Evolutionary conservation across 345 rosid species (phyloP), one percentile per base, ranked within the genome.

Genomic region (Combretum micranthum): DNA sequence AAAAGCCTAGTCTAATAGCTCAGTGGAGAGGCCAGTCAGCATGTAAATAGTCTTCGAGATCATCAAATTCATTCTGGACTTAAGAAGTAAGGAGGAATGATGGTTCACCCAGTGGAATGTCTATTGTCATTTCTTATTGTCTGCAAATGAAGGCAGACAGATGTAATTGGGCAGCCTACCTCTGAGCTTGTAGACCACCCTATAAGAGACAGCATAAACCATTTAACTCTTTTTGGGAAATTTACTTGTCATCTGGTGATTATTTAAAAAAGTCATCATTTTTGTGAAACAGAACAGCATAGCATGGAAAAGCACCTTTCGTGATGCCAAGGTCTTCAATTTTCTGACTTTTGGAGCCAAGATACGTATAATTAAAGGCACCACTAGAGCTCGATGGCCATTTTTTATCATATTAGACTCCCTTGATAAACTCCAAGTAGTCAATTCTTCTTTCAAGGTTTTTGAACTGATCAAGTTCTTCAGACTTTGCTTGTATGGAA

Each of bases 321-420:
- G 82, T 53, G 98, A 81, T 57, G 90, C 95, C 47, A 77, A 83
- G 15, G 61, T 80, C 80, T 83, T 89, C 69, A 84, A 69, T 60
- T 82, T 93, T 72, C 96, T 83, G 61, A 89, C 85, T 85, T 86
- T 89, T 59, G 97, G 94, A 74, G 81, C 74, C 70, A 89, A 76
- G 66, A 89, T 70, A 39, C 79, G 83, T 48, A 89, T 65, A 65
- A 82, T 84, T 50, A 83, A 45, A 55, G 96, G 87, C 52, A 79
- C 69, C 56, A 93, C 63, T 75, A 63, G 64, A 56, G 75, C 69
- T 64, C 88, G 80, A 67, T 93, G 94, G 54, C 71, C 70, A 50
- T 80, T 89, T 60, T 81, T 84, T 61, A 89, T 76, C 49, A 58
- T 61, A 65, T 44, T 26, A 3, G 83, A 78, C 62, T 85, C 89